Base-by-base conservation (phyloP, 345 rosid species). In the Eucalyptus marginata region DNA sequence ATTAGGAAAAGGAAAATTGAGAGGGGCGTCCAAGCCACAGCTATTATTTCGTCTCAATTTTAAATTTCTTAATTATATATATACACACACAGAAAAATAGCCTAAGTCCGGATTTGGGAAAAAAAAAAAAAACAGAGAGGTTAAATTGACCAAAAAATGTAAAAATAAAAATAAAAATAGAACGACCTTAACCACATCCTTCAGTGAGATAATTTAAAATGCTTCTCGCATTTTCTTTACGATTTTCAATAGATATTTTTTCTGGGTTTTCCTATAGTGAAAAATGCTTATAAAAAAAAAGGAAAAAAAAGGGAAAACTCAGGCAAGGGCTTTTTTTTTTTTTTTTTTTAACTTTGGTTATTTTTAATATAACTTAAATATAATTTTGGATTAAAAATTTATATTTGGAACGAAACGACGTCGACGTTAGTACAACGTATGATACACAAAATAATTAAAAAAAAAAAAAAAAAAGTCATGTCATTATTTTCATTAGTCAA, bases 31-130 rank as follows among this genome's bases (percentile, higher is more conserved):
- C 36, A 64, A 15, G 10, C 20, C 36, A 64, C 2, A n/a, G 40
- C 76, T n/a, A 64, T 64, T 64, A 64, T 14, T n/a, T 2, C 36
- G 20, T n/a, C 36, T 64, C 40, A 14, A n/a, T n/a, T 64, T 13
- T 29, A 29, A 64, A 64, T 29, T 64, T 64, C 9, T 13, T n/a
- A 3, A 29, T 62, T 59, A 6, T 16, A 7, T 20, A 52, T 47
- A 47, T 10, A 47, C 1, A 46, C 0, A 9, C 1, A 47, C 1
- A 47, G 0, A 50, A 18, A 59, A 4, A 10, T 29, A 62, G 3
- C 2, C 71, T 29, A 6, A 64, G 36, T 13, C 31, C 1, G 13
- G 13, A 56, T 56, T 4, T 56, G 29, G 12, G 12, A 1, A 0
- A 20, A 8, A 7, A 20, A 8, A 7, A 4, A 54, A 24, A 22